Percentiles rank a stretch among this genome's conserved stretches.
phyloP scores from a whole-genome alignment of 768 basidiomycete genomes.

The Rhizopogon rudus region DNA sequence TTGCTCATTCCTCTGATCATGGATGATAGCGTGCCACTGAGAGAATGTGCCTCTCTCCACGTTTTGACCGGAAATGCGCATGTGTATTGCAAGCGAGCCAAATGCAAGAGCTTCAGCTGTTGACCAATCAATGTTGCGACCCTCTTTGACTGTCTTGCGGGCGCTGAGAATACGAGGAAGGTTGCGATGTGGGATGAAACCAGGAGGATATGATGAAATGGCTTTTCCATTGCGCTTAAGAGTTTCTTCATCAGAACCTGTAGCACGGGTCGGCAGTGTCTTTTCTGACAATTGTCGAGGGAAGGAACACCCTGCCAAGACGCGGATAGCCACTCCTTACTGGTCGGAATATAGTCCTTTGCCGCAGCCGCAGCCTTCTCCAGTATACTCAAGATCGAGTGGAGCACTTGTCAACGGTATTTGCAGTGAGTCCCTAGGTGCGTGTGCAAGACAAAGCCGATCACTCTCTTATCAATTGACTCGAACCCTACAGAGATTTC shows the following conservation, averaged over 20 bases:
- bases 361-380: constrained; percentile 92
- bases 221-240: constrained; percentile 83
- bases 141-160: constrained; percentile 89
- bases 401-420: too few relatives aligned
- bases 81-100: constrained; percentile 87
- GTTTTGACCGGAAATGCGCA: constrained; percentile 95
- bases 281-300: constrained; percentile 89
- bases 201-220: constrained; percentile 80
- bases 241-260: constrained; percentile 71
- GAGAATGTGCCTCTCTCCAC: constrained; percentile 99
- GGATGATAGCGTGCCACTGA: constrained; percentile 94
- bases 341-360: constrained; percentile 93
- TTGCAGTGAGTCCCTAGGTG: too few relatives aligned
- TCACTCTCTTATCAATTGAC: too few relatives aligned
- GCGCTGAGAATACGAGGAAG: constrained; percentile 85
- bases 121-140: constrained; percentile 92
- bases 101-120: constrained; percentile 98
- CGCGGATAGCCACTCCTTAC: constrained; percentile 96
- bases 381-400: constrained; percentile 54
- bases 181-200: constrained; percentile 88
- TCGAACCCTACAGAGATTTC: too few relatives aligned
- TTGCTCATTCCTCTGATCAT: constrained; percentile 90
- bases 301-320: constrained; percentile 99
- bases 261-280: constrained; percentile 85
- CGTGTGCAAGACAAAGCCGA: too few relatives aligned